Conservation (phyloP, 768 basidiomycete species). For the Phaeotremella skinneri region DNA sequence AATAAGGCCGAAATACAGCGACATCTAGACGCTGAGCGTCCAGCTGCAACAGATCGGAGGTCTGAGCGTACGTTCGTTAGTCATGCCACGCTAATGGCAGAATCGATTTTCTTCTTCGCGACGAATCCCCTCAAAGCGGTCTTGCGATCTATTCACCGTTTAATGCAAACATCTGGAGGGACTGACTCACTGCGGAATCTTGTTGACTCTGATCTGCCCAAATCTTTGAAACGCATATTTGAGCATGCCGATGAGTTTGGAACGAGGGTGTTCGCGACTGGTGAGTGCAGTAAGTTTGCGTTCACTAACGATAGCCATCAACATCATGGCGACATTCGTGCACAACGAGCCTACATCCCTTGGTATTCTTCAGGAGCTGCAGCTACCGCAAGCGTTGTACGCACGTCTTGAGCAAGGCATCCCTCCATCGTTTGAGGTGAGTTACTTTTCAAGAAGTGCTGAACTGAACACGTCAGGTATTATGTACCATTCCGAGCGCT, state of each 20-base stretch:
- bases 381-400: constrained; percentile 86
- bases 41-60: constrained; percentile 10
- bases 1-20: constrained; percentile 35
- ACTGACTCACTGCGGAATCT: constrained; percentile 85
- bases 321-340: constrained; percentile 92
- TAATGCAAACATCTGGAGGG: constrained; percentile 94
- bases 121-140: constrained; percentile 84
- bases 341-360: constrained; percentile 98
- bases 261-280: constrained; percentile 75
- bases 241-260: constrained; percentile 80
- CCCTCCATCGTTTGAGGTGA: constrained; percentile 82
- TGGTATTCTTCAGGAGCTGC: constrained; percentile 84
- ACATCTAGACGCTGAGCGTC: not conserved
- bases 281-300: constrained; percentile 55
- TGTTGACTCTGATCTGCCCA: constrained; percentile 81
- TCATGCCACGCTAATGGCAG: constrained; percentile 50
- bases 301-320: constrained; percentile 64
- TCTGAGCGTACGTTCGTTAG: constrained; percentile 11
- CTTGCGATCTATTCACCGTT: constrained; percentile 86
- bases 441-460: constrained; percentile 11
- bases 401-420: constrained; percentile 76
- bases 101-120: constrained; percentile 69
- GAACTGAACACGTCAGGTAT: constrained; percentile 59
- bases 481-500: constrained; percentile 89
- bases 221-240: constrained; percentile 83